These are phyloP conservation scores for Pleurotus eryngii DNA, from an alignment of 768 basidiomycete genomes.

Conservation along the genomic window DNA sequence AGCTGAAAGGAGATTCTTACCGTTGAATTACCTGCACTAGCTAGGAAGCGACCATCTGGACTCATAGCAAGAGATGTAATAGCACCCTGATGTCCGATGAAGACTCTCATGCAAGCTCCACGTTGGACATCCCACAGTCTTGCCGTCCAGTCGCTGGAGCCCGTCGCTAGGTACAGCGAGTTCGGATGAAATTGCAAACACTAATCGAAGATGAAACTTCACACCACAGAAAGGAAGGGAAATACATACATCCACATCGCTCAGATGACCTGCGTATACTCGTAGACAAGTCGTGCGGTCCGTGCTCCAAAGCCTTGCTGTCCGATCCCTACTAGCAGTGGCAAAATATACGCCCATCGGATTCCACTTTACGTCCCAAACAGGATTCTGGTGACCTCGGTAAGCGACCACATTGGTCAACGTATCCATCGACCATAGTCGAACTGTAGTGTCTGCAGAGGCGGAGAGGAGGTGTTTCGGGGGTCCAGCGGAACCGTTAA, in stretches of 20 bases:
- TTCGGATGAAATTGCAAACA: conserved; percentile 97
- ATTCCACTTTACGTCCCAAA: conserved; percentile 99
- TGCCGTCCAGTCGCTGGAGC: conserved; percentile 94
- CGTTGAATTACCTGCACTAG: conserved; percentile 66
- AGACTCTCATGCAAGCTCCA: conserved; percentile 90
- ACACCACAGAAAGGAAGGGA: conserved; percentile 4
- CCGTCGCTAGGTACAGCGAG: conserved; percentile 94
- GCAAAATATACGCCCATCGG: conserved; percentile 99
- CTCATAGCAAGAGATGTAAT: conserved; percentile 85
- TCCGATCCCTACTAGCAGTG: conserved; percentile 89
- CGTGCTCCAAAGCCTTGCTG: conserved; percentile 94
- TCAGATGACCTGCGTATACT: conserved; percentile 93
- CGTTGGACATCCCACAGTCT: conserved; percentile 98
- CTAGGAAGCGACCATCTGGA: conserved; percentile 92
- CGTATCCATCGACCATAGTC: conserved; percentile 95
- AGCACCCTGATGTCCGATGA: conserved; percentile 90
- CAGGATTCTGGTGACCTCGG: conserved; percentile 92
- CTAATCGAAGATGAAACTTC: conserved; percentile 35
- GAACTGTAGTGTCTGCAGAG: conserved; percentile 87
- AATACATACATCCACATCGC: conserved; percentile 89
- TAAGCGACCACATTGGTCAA: conserved; percentile 92
- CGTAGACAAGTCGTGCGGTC: conserved; percentile 83
- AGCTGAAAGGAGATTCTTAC: conserved; percentile 1
- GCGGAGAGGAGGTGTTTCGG: conserved; percentile 88
- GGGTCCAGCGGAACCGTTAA: conserved; percentile 79